phyloP scores from a whole-genome alignment of 305 asterid species.

The Solanum chacoense region DNA sequence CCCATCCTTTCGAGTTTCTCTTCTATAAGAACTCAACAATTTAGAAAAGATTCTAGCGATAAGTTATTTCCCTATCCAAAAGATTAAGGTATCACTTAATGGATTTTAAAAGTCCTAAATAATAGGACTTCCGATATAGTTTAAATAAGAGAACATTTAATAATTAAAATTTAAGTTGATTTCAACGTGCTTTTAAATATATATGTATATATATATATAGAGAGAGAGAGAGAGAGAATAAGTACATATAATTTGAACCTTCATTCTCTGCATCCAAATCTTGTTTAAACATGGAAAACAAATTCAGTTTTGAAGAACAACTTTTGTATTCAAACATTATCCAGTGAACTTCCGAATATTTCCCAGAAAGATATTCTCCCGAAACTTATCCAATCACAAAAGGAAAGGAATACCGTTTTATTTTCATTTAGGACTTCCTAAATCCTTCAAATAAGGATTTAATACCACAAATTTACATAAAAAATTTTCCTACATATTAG shows the following conservation, averaged over 20 bases:
- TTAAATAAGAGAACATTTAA: not conserved
- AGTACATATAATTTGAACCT: not conserved
- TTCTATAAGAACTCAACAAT: not conserved
- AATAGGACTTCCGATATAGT: not conserved
- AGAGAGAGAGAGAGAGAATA: not conserved
- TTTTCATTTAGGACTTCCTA: not conserved
- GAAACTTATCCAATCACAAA: not conserved
- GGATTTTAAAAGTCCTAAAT: not conserved
- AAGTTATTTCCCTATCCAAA: not conserved
- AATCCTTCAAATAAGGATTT: not conserved
- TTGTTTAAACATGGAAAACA: not conserved
- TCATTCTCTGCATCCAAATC: not conserved
- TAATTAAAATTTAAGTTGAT: not conserved
- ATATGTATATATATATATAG: not conserved
- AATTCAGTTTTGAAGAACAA: not conserved
- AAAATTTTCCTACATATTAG: not conserved
- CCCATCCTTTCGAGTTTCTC: not conserved
- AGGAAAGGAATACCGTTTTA: not conserved
- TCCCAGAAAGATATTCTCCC: not conserved
- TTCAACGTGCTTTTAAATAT: not conserved
- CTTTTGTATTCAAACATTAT: not conserved
- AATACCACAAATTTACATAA: not conserved
- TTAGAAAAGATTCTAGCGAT: not conserved
- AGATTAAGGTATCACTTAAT: not conserved
- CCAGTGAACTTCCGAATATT: not conserved